phyloP scores from a whole-genome alignment of 78 protist species.

The Blattamonas nauphoetae region DNA sequence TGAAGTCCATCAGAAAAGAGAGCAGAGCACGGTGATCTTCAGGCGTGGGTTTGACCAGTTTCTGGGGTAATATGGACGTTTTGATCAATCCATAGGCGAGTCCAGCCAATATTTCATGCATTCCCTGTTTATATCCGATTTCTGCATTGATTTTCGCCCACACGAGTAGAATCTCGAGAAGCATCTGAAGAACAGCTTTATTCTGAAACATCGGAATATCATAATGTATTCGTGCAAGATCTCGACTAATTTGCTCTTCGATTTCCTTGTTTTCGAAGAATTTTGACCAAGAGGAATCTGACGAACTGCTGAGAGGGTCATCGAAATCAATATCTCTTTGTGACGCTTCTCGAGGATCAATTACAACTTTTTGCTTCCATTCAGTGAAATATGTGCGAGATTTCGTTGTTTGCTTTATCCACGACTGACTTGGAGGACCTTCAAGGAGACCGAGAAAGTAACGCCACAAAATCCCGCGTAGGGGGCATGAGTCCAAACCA shows the following conservation, averaged over 20 bases:
- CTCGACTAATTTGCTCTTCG: not conserved
- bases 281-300: not conserved
- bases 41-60: not conserved
- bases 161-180: not conserved
- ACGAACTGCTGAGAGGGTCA: not conserved
- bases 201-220: not conserved
- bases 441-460: not conserved
- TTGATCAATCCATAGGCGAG: not conserved
- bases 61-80: not conserved
- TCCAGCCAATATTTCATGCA: not conserved
- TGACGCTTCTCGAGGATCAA: not conserved
- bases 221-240: not conserved
- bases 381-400: not conserved
- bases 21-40: not conserved
- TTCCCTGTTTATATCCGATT: not conserved
- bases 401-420: not conserved
- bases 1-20: not conserved
- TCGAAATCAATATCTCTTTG: not conserved
- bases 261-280: not conserved
- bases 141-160: not conserved
- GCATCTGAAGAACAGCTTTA: not conserved
- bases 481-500: too few relatives aligned
- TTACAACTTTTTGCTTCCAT: not conserved
- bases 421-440: not conserved
- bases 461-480: not conserved